Evolutionary conservation across 1,139 yeast species (phyloP), one percentile per base, ranked within the genome.

Genomic region (Sugiyamaella pinicola): DNA sequence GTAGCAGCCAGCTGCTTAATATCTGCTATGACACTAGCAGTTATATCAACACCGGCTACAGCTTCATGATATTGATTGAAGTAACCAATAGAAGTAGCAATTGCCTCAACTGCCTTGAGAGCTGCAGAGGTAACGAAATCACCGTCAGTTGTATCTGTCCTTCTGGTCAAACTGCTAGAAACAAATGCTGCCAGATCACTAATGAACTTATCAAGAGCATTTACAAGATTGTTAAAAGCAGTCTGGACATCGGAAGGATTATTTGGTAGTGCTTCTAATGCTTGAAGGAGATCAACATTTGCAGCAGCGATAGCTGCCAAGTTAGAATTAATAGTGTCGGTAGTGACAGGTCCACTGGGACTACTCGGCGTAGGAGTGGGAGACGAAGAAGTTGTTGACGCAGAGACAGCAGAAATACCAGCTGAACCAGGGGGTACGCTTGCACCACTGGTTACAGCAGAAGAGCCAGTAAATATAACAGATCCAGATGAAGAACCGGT

Each of bases 251-350:
- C 24, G 9, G 10, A 15, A 24, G 49, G 49, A 29, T 42, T 38
- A 37, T 37, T 46, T 31, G 42, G 46, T 15, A 35, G 42, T 12
- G 29, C 31, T 19, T 38, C 43, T 33, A 37, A 21, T 21, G 53
- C 40, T 17, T 24, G 38, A 26, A 9, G 40, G 24, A 45, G 51
- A 50, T 35, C 38, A 34, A 17, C 54, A 47, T 43, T 51, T 39
- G 40, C 52, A 28, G 33, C 37, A 42, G 38, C 54, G 29, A 33
- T 43, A 24, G 35, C 52, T 38, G 10, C 48, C 28, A 24, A 43
- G 37, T 42, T 49, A 37, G 22, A 10, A 35, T 22, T 37, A 40
- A 39, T 35, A 19, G 41, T 34, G 34, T 33, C 49, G 19, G 29
- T 34, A 39, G 44, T 45, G 38, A 34, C 49, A 13, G 51, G 39